Evolutionary conservation across 1,284 basidiomycete genomes (phyloP).

Genomic region (Moesziomyces antarcticus): DNA sequence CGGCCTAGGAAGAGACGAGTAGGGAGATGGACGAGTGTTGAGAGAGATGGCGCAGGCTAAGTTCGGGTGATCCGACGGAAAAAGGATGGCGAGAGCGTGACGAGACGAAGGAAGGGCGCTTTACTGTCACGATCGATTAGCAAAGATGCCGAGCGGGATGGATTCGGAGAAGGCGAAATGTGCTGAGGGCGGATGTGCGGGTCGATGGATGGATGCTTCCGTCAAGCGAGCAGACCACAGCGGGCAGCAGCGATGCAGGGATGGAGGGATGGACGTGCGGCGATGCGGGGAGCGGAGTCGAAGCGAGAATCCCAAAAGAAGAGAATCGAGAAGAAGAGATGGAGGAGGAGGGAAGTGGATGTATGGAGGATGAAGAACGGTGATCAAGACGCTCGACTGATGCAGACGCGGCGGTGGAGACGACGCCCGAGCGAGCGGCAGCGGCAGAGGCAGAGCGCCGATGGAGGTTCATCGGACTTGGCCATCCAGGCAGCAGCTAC

Average conservation of each 20-base stretch:
- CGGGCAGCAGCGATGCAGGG: not conserved
- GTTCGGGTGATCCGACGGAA: not conserved
- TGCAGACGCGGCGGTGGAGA: slow-evolving; percentile 1
- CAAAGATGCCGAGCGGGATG: not conserved
- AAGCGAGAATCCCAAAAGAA: not conserved
- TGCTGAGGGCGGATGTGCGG: too few relatives aligned
- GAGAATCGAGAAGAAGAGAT: not conserved
- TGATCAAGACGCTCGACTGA: too few relatives aligned
- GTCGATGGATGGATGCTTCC: not conserved
- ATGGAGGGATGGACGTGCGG: not conserved
- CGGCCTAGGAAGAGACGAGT: slow-evolving; percentile 6
- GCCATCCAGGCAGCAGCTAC: not conserved
- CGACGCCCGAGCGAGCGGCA: not conserved
- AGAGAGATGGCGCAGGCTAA: too few relatives aligned
- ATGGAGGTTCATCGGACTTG: slow-evolving; percentile 27
- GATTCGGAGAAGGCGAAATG: too few relatives aligned
- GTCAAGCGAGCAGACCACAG: not conserved
- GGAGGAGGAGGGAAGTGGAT: not conserved
- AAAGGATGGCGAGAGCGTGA: not conserved
- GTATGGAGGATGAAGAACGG: not conserved
- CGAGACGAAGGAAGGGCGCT: not conserved
- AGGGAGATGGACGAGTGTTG: not conserved
- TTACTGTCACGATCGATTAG: not conserved
- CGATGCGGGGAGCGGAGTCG: not conserved
- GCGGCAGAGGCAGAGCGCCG: slow-evolving; percentile 1